Evolutionary conservation across 768 basidiomycete genomes (phyloP), one percentile per base, ranked within the genome.

Genomic region (Hirschioporus abietinus): DNA sequence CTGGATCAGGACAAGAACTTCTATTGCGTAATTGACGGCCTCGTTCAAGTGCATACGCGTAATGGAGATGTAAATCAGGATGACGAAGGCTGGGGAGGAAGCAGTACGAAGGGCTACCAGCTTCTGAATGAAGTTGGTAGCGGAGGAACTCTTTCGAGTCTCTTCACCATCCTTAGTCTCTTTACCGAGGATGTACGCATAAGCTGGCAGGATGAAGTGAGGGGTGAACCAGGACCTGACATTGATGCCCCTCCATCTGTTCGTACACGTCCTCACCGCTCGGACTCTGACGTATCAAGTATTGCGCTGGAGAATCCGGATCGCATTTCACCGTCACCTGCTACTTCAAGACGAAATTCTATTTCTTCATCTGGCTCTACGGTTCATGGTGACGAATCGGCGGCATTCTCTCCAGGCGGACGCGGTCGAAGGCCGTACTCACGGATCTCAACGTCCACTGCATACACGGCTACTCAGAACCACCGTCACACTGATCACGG

Each of bases 11-110:
- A 98, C 78, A 93, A 93, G 72, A 95, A 90, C 69, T 99, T 99
- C 78, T 99, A 98, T 77, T 98, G 95, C 74, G 96, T 99, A 35
- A 90, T 99, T 35, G 97, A 99, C 75, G 97, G 97, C n/a, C 91
- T 85, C 68, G 96, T 96, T 17, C 94, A 99, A 73, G 94, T 99
- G 12, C 97, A 86, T 74, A 93, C 93, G 18, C 85, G 86, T 67
- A 87, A 88, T 0, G 87, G 86, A 6, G 83, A 85, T 69, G 78
- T 79, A 15, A 72, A 79, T 12, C 80, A 82, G 34, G 76, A 75
- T 4, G 80, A 78, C n/a, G 74, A 66, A 64, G 83, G 83, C 65
- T 92, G 89, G 88, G 92, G 93, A 52, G 87, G 89, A 65, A 92
- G 93, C 72, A 89, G 92, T 64, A 91, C 93, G 86, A 96, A 97